Base-by-base conservation (phyloP, 2,329 filamentous ascomycete species). In the Fusarium sp. region DNA sequence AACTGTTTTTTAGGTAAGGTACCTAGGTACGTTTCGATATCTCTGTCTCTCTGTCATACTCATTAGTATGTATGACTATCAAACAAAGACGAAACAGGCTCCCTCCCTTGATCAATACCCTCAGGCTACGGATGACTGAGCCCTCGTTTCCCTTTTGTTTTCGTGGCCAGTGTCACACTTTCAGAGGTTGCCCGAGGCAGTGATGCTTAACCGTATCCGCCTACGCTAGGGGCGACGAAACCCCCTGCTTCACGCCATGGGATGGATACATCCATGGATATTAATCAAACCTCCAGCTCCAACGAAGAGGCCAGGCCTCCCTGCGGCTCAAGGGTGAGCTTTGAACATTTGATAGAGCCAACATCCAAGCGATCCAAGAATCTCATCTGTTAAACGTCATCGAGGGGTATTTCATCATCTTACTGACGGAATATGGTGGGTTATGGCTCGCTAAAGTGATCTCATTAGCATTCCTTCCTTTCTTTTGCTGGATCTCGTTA, bases 161-260 rank as follows among this genome's bases (percentile, higher is more conserved):
- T 55, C 61, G 49, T 53, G 55, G 56, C 50, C 49, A 57, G 14
- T 71, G 68, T 71, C 55, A 69, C 66, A 69, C 56, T 54, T 45
- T 43, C 59, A 61, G 34, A 54, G 40, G 63, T 64, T 60, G 68
- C 58, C 63, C 60, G 42, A 64, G 42, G 55, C 55, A 68, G 60
- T 66, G 66, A 57, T 70, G 63, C 64, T 70, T 71, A 68, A 70
- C 68, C 63, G 68, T 70, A 68, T 70, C 68, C 63, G 59, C 68
- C 68, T 71, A 21, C 58, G 68, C 68, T 71, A 70, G 67, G 63
- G 67, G 63, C 49, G 43, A 54, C 51, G 23, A 63, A 47, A 30
- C 68, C 67, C 66, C 63, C 49, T 71, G 63, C 68, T 58, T 70
- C 67, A 45, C 53, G 34, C 55, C 55, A 70, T 59, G 46, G 56